Base-by-base conservation (phyloP, 2,329 filamentous ascomycete species). In the Xylariales sp. region DNA sequence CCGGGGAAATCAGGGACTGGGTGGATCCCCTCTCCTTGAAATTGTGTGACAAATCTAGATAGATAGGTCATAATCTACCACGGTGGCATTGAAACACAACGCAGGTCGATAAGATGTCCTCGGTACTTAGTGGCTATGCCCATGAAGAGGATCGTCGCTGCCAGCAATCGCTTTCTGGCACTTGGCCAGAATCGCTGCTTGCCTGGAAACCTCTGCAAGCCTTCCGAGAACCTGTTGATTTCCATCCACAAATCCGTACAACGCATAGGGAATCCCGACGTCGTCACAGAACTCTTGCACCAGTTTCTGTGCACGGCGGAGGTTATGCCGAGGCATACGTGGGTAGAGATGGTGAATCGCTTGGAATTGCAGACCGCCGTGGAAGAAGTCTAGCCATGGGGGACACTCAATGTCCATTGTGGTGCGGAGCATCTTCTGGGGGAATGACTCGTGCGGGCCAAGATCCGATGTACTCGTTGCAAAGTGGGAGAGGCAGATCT, bases 321-420 rank as follows among this genome's bases (percentile, higher is more conserved):
- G 74, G 60, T 95, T 95, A 61, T 95, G 88, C 31, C 88, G 74
- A 8, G 89, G 89, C 47, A 95, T 80, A 9, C 88, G 78, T 2
- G 88, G 88, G 58, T 83, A 95, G 16, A 95, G 68, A 58, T 95
- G 88, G 57, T 95, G 88, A 38, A 95, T 83, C 6, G 84, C 88
- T 62, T 95, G 88, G 63, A 95, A 95, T 61, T 95, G 89, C 47
- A 95, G 68, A 4, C 88, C 89, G 16, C 88, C 88, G 53, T 95
- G 88, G 62, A 95, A 78, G 58, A 89, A 95, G 58, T 95, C 88
- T 10, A 95, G 71, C 88, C 89, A 95, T 10, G 76, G 71, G 1
- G 88, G 87, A 57, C 88, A 95, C 58, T 93, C 88, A 16, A 95
- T 82, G 49, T 95, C 88, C 88, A 95, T 95, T 10, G 89, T 95